Evolutionary conservation across 352 stramenopile species (phyloP).

Genomic region (Pilasporangium apinafurcum): DNA sequence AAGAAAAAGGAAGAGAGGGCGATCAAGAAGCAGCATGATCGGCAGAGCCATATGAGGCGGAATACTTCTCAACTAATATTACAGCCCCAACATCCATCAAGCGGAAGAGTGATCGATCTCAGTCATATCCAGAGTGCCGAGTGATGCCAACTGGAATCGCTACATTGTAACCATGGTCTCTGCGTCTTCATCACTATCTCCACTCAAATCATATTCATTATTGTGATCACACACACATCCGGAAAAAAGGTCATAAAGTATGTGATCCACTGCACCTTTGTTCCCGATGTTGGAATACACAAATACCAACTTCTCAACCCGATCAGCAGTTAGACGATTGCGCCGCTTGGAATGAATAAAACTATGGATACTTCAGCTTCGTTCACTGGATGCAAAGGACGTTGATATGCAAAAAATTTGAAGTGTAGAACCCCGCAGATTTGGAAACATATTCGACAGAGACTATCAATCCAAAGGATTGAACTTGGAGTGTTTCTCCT

Average conservation of each 20-base stretch:
- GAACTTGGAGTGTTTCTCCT: not conserved
- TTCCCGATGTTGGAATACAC: conserved; percentile 9
- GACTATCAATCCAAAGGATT: conserved; percentile 7
- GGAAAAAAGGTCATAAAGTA: conserved; percentile 11
- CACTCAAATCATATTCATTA: too few relatives aligned
- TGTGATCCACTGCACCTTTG: conserved; percentile 3
- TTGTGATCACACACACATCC: too few relatives aligned
- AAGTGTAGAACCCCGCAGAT: not conserved
- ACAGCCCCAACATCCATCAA: too few relatives aligned
- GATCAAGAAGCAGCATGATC: too few relatives aligned
- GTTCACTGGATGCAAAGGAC: conserved; percentile 8
- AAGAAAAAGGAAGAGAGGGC: too few relatives aligned
- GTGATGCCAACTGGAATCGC: too few relatives aligned
- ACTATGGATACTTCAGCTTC: conserved; percentile 4
- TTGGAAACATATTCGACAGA: not conserved
- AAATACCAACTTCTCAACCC: conserved; percentile 9
- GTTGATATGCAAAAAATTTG: conserved; percentile 7
- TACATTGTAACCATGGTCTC: too few relatives aligned
- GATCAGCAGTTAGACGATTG: conserved; percentile 1
- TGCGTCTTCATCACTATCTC: too few relatives aligned
- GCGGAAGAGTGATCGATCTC: too few relatives aligned
- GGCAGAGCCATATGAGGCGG: too few relatives aligned
- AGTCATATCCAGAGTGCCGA: too few relatives aligned
- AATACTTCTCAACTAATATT: too few relatives aligned
- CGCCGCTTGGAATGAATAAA: conserved; percentile 9